Evolutionary conservation across 306 rosid genomes (phyloP).

Genomic region (Adenanthera pavonina): DNA sequence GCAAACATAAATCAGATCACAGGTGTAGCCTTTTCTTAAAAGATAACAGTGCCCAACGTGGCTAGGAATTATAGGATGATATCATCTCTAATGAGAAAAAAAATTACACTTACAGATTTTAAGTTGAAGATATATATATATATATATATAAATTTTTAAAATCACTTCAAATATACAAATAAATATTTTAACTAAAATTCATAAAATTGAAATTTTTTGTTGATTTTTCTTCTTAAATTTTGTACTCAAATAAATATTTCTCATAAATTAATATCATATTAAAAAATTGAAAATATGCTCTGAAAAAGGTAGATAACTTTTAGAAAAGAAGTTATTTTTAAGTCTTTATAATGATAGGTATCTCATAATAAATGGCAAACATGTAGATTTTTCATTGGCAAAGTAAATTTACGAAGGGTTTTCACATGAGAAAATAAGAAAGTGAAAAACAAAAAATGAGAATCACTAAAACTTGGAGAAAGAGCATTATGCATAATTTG

Average conservation of each 20-base stretch:
- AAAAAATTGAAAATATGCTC: neutral
- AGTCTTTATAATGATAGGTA: slow-evolving; percentile 30
- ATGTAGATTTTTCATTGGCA: slow-evolving; percentile 41
- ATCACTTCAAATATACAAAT: too few relatives aligned
- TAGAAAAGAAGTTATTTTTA: too few relatives aligned
- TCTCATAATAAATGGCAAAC: slow-evolving; percentile 19
- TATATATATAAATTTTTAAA: too few relatives aligned
- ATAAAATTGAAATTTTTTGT: neutral
- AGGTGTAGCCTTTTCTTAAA: slow-evolving; percentile 16
- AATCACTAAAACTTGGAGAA: slow-evolving; percentile 43
- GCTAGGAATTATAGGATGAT: neutral
- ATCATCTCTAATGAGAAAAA: neutral
- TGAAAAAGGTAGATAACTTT: neutral
- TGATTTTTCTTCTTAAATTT: neutral
- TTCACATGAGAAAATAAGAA: slow-evolving; percentile 47
- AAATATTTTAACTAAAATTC: neutral
- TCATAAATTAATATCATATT: neutral
- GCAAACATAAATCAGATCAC: slow-evolving; percentile 18
- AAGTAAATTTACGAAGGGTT: slow-evolving; percentile 33
- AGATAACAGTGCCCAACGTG: neutral
- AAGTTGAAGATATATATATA: too few relatives aligned
- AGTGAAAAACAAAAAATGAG: slow-evolving; percentile 28
- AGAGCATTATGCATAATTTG: slow-evolving; percentile 40
- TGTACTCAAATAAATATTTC: neutral
- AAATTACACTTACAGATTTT: too few relatives aligned